These are phyloP conservation scores for Capsicum baccatum DNA, from an alignment of 257 asterid species.

Conservation along the genomic window DNA sequence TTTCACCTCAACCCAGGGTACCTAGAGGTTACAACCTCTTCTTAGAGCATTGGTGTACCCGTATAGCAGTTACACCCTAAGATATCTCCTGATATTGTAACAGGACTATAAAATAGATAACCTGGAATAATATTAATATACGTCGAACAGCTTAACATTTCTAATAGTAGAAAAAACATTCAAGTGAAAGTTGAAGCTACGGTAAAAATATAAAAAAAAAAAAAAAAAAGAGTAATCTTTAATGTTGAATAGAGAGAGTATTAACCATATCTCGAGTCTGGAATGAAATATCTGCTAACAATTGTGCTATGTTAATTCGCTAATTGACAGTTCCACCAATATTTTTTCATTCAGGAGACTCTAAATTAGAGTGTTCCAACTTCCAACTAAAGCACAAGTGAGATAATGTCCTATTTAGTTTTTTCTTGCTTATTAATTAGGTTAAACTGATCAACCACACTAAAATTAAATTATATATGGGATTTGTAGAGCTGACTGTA, in stretches of 20 bases:
- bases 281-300: neutral
- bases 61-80: too few species aligned
- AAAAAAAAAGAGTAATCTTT: neutral
- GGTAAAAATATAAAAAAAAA: neutral
- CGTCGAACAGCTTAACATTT: neutral
- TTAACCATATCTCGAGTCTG: neutral
- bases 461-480: neutral
- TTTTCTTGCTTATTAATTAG: neutral
- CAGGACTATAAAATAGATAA: neutral
- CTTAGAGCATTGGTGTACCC: neutral
- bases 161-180: neutral
- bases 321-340: neutral
- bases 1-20: neutral
- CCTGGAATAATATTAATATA: neutral
- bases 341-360: neutral
- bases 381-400: neutral
- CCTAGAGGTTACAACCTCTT: neutral
- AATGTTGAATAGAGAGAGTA: neutral
- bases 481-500: neutral
- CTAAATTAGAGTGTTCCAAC: neutral
- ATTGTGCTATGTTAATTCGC: neutral
- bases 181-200: neutral
- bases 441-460: neutral
- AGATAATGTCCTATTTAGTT: neutral
- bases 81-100: neutral